Evolutionary conservation across 495 filamentous ascomycete genomes (phyloP).

Genomic region (Lepidopterella palustris): DNA sequence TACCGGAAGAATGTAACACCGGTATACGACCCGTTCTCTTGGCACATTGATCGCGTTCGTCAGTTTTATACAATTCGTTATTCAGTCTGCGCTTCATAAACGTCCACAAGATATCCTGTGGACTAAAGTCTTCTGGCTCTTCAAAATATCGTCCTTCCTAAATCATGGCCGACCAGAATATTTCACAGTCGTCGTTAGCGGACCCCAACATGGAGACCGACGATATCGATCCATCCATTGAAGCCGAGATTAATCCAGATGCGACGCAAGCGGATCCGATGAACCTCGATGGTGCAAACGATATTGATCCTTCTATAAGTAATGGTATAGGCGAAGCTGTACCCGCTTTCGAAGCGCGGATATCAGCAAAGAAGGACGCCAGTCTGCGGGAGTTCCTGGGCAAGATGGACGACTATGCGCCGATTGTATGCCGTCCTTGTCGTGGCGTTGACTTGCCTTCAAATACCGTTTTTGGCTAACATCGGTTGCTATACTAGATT

Average conservation of each 20-base stretch:
- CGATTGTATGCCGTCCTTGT: constrained; percentile 61
- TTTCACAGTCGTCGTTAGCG: constrained; percentile 6
- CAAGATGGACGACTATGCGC: constrained; percentile 98
- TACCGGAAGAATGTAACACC: too few relatives aligned
- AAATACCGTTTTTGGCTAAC: not conserved
- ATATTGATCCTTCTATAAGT: constrained; percentile 14
- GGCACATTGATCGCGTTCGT: too few relatives aligned
- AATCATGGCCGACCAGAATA: constrained; percentile 15
- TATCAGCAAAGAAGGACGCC: constrained; percentile 78
- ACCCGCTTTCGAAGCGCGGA: constrained; percentile 36
- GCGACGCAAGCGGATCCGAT: constrained; percentile 24
- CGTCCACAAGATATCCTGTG: not conserved
- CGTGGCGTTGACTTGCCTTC: not conserved
- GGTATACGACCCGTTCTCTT: too few relatives aligned
- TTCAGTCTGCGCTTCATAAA: too few relatives aligned
- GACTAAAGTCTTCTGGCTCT: not conserved
- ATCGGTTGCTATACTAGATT: constrained; percentile 54
- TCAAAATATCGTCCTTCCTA: not conserved
- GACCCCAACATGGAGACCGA: constrained; percentile 12
- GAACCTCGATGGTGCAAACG: constrained; percentile 30
- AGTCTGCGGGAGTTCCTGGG: constrained; percentile 81
- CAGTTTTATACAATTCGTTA: too few relatives aligned
- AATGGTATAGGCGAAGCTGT: constrained; percentile 16
- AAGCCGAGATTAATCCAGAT: constrained; percentile 24
- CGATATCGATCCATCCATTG: constrained; percentile 30